phyloP scores from a whole-genome alignment of 331 rosid species.

The Saraca asoca region DNA sequence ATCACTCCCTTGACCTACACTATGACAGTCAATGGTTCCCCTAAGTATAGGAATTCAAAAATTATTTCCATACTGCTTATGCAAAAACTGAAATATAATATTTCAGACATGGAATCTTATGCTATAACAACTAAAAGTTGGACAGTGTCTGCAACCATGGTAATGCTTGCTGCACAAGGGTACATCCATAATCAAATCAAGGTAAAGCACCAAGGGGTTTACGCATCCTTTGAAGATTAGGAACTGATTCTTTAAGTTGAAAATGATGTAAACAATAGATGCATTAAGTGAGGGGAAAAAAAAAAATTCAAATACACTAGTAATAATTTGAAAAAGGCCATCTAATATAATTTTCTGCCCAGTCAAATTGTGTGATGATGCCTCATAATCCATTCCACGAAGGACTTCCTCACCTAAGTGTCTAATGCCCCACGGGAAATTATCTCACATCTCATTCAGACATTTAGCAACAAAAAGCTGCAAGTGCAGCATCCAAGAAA shows the following conservation, averaged over 20 bases:
- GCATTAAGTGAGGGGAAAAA: neutral
- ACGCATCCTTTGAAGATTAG: slow-evolving; percentile 3
- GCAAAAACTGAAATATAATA: slow-evolving; percentile 9
- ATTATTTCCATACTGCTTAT: neutral
- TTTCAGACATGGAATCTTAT: neutral
- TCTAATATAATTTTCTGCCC: neutral
- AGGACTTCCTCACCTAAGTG: neutral
- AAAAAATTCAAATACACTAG: neutral
- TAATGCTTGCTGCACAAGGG: too few relatives aligned
- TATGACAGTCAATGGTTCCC: slow-evolving; percentile 36
- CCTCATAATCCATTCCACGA: slow-evolving; percentile 2
- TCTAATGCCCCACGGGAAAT: neutral
- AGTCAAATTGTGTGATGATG: neutral
- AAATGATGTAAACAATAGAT: neutral
- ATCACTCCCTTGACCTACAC: slow-evolving; percentile 74
- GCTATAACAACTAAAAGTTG: too few relatives aligned
- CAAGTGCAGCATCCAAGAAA: neutral
- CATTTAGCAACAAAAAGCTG: slow-evolving; percentile 12
- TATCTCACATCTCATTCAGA: slow-evolving; percentile 5
- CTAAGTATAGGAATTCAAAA: slow-evolving; percentile 34
- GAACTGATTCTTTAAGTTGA: neutral
- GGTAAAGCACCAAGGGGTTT: slow-evolving; percentile 5
- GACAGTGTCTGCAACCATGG: too few relatives aligned
- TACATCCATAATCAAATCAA: neutral
- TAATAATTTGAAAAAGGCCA: too few relatives aligned